phyloP scores from a whole-genome alignment of 441 rosid genomes.

The Pelargonium australe region DNA sequence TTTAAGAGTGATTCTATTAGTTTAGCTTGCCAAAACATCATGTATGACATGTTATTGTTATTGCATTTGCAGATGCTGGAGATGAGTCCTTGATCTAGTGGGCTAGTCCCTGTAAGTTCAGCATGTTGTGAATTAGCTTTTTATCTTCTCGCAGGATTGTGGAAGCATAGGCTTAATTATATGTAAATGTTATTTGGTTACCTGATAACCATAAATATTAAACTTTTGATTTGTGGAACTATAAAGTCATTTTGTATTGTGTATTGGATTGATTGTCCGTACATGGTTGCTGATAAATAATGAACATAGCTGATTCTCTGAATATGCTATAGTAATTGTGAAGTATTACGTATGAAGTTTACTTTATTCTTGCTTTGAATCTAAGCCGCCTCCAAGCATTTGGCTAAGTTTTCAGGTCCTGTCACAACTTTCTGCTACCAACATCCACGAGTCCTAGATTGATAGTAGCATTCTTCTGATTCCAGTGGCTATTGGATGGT shows the following conservation, averaged over 20 bases:
- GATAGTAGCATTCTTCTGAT: not conserved
- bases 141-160: not conserved
- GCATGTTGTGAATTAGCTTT: not conserved
- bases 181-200: not conserved
- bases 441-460: not conserved
- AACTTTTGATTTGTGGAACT: not conserved
- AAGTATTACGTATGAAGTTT: not conserved
- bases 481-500: not conserved
- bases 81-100: conserved; percentile 47
- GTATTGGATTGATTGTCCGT: not conserved
- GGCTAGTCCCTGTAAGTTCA: not conserved
- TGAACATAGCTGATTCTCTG: not conserved
- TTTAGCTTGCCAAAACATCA: not conserved
- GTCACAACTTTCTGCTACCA: not conserved
- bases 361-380: not conserved
- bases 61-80: conserved; percentile 57
- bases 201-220: not conserved
- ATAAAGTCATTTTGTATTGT: not conserved
- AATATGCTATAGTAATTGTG: not conserved
- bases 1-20: not conserved
- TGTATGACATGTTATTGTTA: not conserved
- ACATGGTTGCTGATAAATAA: not conserved
- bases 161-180: not conserved
- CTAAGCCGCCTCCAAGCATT: not conserved
- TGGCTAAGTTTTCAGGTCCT: conserved; percentile 1